Base-by-base conservation (phyloP, 2,329 filamentous ascomycete genomes). In the Fusarium sp. region DNA sequence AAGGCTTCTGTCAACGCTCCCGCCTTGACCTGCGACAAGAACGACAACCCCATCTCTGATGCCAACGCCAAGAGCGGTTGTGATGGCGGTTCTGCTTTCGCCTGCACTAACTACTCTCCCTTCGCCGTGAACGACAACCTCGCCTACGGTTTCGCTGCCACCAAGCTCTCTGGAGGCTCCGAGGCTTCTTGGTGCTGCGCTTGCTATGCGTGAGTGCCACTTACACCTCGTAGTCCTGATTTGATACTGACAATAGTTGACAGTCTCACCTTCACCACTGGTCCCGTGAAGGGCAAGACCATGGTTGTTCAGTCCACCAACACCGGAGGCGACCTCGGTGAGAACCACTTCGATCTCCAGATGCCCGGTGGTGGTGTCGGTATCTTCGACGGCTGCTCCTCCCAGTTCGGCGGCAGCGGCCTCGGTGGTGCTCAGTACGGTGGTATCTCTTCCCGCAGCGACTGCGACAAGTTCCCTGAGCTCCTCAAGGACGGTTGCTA, bases 221-320 rank as follows among this genome's bases (percentile, higher is more conserved):
- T 16, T 5, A 6, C 4, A 29, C 29, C 7, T 1, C 2, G 24
- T 24, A 20, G 14, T 10, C 4, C 6, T 11, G 2, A 22, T 22
- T 18, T 41, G 5, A 31, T 43, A 62, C 73, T 73, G 20, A 73
- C 62, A 11, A 9, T 33, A 11, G 9, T 43, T 24, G 27, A 22
- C 9, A 81, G 79, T 31, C 82, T 92, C 56, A 89, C 88, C 31
- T 88, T 88, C 74, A 88, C 85, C 1, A 82, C 80, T 48, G 87
- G 87, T 6, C 81, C 87, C 7, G 85, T 89, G 22, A 81, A 83
- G 29, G 90, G 90, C 64, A 92, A 92, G 83, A 88, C 85, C 68
- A 90, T 92, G 88, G 84, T 92, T 63, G 87, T 92, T 18, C 91
- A 92, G 78, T 88, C 89, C 10, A 91, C 89, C 37, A 92, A 92